These are phyloP conservation scores for Rhynchosporium secalis DNA, from an alignment of 2,329 filamentous ascomycete species.

Conservation along the genomic window DNA sequence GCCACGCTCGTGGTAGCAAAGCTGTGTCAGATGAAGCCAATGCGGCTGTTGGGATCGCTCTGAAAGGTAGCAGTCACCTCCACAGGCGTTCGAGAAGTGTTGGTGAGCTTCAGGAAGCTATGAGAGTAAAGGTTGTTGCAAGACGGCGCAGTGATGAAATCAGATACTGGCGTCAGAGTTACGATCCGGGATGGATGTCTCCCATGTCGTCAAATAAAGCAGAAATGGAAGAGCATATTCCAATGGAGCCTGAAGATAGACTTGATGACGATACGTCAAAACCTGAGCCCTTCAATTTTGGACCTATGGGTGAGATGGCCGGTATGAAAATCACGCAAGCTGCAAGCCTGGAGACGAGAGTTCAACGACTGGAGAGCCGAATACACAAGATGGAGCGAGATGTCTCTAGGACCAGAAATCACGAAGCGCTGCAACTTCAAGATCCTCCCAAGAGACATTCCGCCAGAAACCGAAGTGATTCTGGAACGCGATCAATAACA, in stretches of 20 bases:
- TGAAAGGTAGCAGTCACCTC: constrained; percentile 54
- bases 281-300: constrained; percentile 57
- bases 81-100: constrained; percentile 61
- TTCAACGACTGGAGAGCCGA: constrained; percentile 52
- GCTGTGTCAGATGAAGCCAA: constrained; percentile 34
- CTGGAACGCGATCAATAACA: constrained; percentile 29
- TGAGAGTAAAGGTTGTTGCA: constrained; percentile 39
- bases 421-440: constrained; percentile 29
- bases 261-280: constrained; percentile 23
- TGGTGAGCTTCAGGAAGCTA: constrained; percentile 52
- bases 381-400: constrained; percentile 52
- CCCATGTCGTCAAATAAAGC: constrained; percentile 51
- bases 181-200: constrained; percentile 52
- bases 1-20: constrained; percentile 52
- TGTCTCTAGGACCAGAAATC: constrained; percentile 24
- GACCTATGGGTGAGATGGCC: constrained; percentile 48
- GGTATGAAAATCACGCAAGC: constrained; percentile 60
- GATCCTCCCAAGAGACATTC: constrained; percentile 30
- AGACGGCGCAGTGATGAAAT: constrained; percentile 64
- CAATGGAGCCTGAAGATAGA: constrained; percentile 35
- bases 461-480: constrained; percentile 24
- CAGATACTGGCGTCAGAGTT: constrained; percentile 63
- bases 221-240: constrained; percentile 40
- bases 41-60: constrained; percentile 57
- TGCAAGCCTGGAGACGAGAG: constrained; percentile 53